Percentiles rank a stretch among this genome's conserved stretches.
Evolutionary conservation across 768 basidiomycete species (phyloP).

Genomic region (Dioszegia crocea): DNA sequence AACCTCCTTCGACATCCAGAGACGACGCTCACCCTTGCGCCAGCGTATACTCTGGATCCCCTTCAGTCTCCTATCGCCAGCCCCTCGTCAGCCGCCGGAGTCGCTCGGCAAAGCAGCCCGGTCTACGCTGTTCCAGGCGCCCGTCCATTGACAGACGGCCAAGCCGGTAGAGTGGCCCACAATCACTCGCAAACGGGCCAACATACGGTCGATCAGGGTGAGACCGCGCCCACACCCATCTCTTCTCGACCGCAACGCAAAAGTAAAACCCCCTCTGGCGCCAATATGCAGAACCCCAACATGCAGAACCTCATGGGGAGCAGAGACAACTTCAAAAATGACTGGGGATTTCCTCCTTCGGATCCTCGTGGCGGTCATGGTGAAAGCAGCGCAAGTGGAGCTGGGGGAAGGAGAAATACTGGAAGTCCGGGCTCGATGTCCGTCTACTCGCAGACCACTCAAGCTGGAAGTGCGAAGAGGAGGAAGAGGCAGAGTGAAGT

Average conservation of each 20-base stretch:
- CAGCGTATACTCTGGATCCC: neutral
- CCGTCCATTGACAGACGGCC: too few relatives aligned
- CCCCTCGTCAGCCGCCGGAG: too few relatives aligned
- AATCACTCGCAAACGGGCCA: too few relatives aligned
- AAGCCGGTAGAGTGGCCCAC: too few relatives aligned
- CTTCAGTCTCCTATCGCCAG: neutral
- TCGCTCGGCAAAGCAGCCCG: too few relatives aligned
- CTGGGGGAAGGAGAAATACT: neutral
- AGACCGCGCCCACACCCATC: too few relatives aligned
- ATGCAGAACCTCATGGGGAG: too few relatives aligned
- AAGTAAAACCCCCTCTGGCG: too few relatives aligned
- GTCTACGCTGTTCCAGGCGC: too few relatives aligned
- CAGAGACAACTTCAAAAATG: neutral
- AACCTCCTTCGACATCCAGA: constrained; percentile 2
- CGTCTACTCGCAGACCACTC: neutral
- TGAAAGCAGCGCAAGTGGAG: neutral
- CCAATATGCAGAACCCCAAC: too few relatives aligned
- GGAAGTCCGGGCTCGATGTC: constrained; percentile 5
- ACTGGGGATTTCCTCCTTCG: constrained; percentile 2
- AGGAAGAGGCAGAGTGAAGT: neutral
- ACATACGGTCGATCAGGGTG: too few relatives aligned
- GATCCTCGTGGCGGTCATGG: neutral
- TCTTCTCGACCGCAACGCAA: too few relatives aligned
- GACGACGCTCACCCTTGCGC: neutral
- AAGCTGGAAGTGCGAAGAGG: neutral